phyloP scores from a whole-genome alignment of 371 early-diverging fungal genomes.

The Batkoa obscura region DNA sequence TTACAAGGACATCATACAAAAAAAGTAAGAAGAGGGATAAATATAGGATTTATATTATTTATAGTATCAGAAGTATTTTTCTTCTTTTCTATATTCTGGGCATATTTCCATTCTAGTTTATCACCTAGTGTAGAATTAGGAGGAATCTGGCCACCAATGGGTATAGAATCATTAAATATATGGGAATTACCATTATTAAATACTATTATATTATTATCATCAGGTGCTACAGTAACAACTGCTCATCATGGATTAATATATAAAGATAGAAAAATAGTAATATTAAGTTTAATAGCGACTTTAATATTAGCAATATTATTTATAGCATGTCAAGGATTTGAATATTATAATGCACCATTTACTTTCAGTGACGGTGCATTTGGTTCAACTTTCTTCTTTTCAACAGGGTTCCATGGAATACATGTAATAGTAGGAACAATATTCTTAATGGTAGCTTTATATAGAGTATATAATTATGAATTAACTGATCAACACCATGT shows the following conservation, averaged over 20 bases:
- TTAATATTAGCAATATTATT: conserved; percentile 14
- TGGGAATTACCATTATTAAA: conserved; percentile 15
- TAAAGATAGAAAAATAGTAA: conserved; percentile 12
- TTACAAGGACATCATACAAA: conserved; percentile 6
- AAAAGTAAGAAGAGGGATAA: conserved; percentile 5
- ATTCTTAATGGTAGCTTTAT: conserved; percentile 6
- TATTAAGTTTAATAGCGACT: conserved; percentile 12
- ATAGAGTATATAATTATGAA: conserved; percentile 14
- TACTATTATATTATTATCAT: conserved; percentile 12
- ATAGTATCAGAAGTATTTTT: conserved; percentile 17
- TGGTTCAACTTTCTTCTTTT: conserved; percentile 13
- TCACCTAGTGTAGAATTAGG: conserved; percentile 14
- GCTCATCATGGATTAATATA: conserved; percentile 14
- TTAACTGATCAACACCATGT: conserved; percentile 14
- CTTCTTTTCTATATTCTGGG: conserved; percentile 15
- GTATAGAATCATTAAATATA: conserved; percentile 6
- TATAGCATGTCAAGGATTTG: conserved; percentile 15
- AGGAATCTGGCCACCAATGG: conserved; percentile 11
- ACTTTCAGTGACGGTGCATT: conserved; percentile 14
- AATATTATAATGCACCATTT: conserved; percentile 14
- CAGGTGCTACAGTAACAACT: conserved; percentile 13
- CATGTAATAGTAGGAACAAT: conserved; percentile 13
- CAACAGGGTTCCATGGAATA: conserved; percentile 14
- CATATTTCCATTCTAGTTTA: conserved; percentile 17
- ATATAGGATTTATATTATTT: conserved; percentile 15